These are phyloP conservation scores for Ceratonia siliqua DNA, from an alignment of 306 rosid species.

Conservation along the genomic window DNA sequence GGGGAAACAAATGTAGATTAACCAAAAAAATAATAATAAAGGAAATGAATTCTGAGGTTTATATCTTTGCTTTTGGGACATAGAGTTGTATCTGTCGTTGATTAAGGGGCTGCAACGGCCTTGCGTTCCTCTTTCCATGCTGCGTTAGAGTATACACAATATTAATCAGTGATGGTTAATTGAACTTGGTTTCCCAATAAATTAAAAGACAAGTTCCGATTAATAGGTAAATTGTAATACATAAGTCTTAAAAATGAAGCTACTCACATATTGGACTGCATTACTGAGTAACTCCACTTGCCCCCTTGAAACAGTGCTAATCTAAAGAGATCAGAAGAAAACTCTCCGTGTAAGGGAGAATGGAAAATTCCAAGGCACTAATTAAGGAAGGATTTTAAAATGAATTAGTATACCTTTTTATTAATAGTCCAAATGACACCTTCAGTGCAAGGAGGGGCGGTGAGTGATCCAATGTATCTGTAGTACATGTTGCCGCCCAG, in stretches of 20 bases:
- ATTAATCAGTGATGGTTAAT: neutral
- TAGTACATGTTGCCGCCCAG: constrained; percentile 42
- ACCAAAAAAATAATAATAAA: neutral
- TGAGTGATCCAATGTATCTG: constrained; percentile 72
- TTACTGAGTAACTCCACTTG: constrained; percentile 50
- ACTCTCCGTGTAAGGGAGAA: neutral
- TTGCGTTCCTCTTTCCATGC: constrained; percentile 47
- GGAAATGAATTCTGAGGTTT: constrained; percentile 14
- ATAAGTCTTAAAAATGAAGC: neutral
- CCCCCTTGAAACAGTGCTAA: constrained; percentile 49
- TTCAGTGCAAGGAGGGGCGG: constrained; percentile 73
- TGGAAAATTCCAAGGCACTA: neutral
- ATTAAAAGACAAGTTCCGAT: neutral
- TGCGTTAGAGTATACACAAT: neutral
- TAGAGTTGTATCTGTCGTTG: constrained; percentile 31
- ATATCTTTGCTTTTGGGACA: constrained; percentile 14
- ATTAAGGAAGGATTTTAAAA: neutral
- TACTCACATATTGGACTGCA: constrained; percentile 56
- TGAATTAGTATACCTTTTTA: constrained; percentile 40
- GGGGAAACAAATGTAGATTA: too few relatives aligned
- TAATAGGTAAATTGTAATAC: neutral
- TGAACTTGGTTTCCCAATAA: neutral
- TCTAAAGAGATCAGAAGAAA: constrained; percentile 29
- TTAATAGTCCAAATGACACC: constrained; percentile 69
- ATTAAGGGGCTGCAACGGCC: constrained; percentile 41